Evolutionary conservation across 1,139 yeast species (phyloP).

Genomic region (Keqinozyma sinolaborantium): DNA sequence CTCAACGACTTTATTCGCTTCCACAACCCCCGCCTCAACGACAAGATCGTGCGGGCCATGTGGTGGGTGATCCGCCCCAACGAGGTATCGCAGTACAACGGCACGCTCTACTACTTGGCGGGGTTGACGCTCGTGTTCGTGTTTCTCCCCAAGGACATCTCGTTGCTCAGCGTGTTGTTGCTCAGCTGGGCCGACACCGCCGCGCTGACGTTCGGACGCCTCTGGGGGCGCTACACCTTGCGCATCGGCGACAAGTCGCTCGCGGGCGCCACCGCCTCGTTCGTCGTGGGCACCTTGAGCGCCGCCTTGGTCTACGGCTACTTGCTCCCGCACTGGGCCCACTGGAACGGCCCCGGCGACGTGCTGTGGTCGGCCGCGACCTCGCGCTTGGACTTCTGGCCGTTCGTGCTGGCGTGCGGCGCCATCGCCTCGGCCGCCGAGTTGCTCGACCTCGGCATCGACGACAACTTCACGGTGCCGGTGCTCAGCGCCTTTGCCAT

Average conservation of each 20-base stretch:
- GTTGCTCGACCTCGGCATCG: slow-evolving; percentile 71
- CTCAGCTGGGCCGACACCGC: slow-evolving; percentile 98
- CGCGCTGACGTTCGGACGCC: slow-evolving; percentile 89
- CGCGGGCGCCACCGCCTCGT: slow-evolving; percentile 89
- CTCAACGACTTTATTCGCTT: slow-evolving; percentile 71
- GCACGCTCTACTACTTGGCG: slow-evolving; percentile 78
- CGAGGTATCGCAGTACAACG: slow-evolving; percentile 70
- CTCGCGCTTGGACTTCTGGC: slow-evolving; percentile 50
- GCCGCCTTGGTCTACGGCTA: slow-evolving; percentile 69
- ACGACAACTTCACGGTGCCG: slow-evolving; percentile 94
- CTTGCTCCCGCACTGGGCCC: slow-evolving; percentile 56
- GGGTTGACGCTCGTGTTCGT: slow-evolving; percentile 73
- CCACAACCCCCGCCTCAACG: slow-evolving; percentile 56
- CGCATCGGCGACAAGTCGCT: slow-evolving; percentile 74
- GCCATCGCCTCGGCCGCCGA: slow-evolving; percentile 83
- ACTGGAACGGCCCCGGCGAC: slow-evolving; percentile 51
- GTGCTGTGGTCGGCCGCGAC: slow-evolving; percentile 62
- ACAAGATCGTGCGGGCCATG: slow-evolving; percentile 56
- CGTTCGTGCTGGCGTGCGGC: slow-evolving; percentile 65
- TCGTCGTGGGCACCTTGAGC: slow-evolving; percentile 63
- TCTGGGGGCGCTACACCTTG: slow-evolving; percentile 81
- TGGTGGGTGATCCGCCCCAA: slow-evolving; percentile 83
- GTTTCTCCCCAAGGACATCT: slow-evolving; percentile 75
- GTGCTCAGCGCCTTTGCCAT: slow-evolving; percentile 71
- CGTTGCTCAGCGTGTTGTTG: slow-evolving; percentile 69